Conservation (phyloP, 495 filamentous ascomycete species). For the Cercophora newfieldiana region DNA sequence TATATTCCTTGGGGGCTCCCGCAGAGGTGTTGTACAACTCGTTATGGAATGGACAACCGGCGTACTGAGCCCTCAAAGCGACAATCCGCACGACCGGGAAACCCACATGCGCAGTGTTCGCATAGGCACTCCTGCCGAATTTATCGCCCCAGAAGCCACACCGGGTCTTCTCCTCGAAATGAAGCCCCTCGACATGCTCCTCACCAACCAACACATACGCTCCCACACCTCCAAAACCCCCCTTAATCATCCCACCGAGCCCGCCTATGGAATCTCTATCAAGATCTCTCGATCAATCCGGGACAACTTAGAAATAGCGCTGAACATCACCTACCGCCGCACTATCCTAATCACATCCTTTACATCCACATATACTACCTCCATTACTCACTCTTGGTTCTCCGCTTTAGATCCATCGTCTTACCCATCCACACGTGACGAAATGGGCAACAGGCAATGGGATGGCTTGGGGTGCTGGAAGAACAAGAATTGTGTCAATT, state of each 20-base stretch:
- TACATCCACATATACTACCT: conserved; percentile 8
- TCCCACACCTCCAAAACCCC: conserved; percentile 13
- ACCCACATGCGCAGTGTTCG: conserved; percentile 9
- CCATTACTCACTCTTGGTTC: conserved; percentile 13
- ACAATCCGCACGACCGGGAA: conserved; percentile 8
- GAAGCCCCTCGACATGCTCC: conserved; percentile 8
- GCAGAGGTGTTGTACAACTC: conserved; percentile 5
- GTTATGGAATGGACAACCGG: conserved; percentile 10
- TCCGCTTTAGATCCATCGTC: conserved; percentile 11
- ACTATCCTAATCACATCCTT: conserved; percentile 12
- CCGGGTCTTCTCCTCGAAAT: conserved; percentile 13
- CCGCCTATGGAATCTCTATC: conserved; percentile 10
- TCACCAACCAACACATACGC: conserved; percentile 8
- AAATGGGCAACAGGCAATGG: conserved; percentile 6
- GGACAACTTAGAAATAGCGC: background rate
- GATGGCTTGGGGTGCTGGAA: conserved; percentile 10
- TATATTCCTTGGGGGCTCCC: conserved; percentile 7
- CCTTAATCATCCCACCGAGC: conserved; percentile 12
- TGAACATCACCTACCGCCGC: conserved; percentile 8
- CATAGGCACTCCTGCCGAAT: conserved; percentile 12
- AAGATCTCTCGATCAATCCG: conserved; percentile 10
- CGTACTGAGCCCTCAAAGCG: conserved; percentile 1
- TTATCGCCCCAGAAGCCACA: conserved; percentile 8
- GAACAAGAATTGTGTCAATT: conserved; percentile 14
- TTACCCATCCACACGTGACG: conserved; percentile 10